A percentile compares a stretch with the other conserved stretches of the same genome.
Evolutionary conservation across 108 stramenopile genomes (phyloP).

Genomic region (Nitzschia palea): DNA sequence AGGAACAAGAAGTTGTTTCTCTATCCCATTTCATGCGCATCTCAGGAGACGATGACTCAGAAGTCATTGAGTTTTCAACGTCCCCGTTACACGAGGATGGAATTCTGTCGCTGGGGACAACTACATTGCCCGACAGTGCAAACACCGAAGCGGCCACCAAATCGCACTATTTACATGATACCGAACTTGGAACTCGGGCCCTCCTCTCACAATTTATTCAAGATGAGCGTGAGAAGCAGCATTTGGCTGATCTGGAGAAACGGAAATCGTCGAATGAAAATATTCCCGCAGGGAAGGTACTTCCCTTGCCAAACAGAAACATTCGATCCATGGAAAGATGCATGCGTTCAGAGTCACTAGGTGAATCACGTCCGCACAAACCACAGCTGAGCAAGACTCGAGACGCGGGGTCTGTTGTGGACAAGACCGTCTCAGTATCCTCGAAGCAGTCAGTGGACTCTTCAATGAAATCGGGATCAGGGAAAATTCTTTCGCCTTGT

Average conservation of each 20-base stretch:
- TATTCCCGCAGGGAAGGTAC: not conserved
- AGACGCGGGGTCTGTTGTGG: not conserved
- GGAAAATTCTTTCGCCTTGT: conserved; percentile 15
- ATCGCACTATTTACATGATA: not conserved
- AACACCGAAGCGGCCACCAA: not conserved
- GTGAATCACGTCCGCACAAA: too few species aligned
- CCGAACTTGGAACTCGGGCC: not conserved
- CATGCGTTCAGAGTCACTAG: too few species aligned
- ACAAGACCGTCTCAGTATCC: not conserved
- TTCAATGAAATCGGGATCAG: conserved; percentile 2
- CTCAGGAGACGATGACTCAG: not conserved
- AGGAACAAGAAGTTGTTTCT: not conserved
- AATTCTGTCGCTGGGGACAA: not conserved
- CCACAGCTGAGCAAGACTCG: not conserved
- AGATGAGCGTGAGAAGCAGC: conserved; percentile 18
- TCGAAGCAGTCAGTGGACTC: conserved; percentile 1
- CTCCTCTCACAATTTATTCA: conserved; percentile 4
- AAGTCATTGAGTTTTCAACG: not conserved
- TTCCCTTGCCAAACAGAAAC: not conserved
- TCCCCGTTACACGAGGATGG: not conserved
- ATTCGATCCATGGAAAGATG: too few species aligned
- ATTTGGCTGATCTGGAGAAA: not conserved
- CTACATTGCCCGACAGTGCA: not conserved
- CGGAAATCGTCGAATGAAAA: not conserved
- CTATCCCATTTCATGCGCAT: conserved; percentile 16